These are phyloP conservation scores for Nadsonia commutata DNA, from an alignment of 1,139 yeast species.

Conservation along the genomic window DNA sequence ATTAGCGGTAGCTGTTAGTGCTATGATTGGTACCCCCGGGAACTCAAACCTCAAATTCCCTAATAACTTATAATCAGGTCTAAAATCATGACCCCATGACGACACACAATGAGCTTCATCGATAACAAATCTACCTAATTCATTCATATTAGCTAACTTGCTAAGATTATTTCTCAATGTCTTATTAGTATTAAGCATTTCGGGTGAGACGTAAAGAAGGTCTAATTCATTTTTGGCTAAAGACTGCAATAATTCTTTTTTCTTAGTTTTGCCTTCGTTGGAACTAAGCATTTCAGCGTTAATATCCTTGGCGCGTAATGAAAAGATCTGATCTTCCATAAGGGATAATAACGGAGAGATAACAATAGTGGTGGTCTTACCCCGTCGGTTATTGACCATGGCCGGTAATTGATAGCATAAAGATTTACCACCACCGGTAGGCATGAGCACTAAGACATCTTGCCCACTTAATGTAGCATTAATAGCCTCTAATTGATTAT, in stretches of 20 bases:
- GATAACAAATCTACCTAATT: conserved; percentile 74
- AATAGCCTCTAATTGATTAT: conserved; percentile 78
- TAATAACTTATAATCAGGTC: conserved; percentile 87
- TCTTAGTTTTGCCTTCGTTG: conserved; percentile 32
- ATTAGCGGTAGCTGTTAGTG: conserved; percentile 95
- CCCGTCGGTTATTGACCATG: conserved; percentile 40
- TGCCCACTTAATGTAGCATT: conserved; percentile 65
- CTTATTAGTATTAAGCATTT: conserved; percentile 71
- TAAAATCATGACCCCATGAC: conserved; percentile 97
- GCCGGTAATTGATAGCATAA: conserved; percentile 95
- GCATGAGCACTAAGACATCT: conserved; percentile 94
- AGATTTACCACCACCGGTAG: conserved; percentile 98
- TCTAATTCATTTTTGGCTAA: conserved; percentile 53
- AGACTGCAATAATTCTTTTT: conserved; percentile 45
- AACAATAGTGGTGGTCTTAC: conserved; percentile 74
- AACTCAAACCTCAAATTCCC: conserved; percentile 56
- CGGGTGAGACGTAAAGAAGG: conserved; percentile 84
- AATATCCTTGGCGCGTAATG: conserved; percentile 49
- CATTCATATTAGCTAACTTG: conserved; percentile 36
- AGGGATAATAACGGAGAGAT: conserved; percentile 88
- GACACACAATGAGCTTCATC: conserved; percentile 99
- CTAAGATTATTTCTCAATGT: conserved; percentile 54
- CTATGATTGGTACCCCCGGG: conserved; percentile 83
- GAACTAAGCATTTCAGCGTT: conserved; percentile 85
- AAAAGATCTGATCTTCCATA: conserved; percentile 96